Conservation (phyloP, 2,329 filamentous ascomycete species). For the Dryadomyces quercus-mongolicae region DNA sequence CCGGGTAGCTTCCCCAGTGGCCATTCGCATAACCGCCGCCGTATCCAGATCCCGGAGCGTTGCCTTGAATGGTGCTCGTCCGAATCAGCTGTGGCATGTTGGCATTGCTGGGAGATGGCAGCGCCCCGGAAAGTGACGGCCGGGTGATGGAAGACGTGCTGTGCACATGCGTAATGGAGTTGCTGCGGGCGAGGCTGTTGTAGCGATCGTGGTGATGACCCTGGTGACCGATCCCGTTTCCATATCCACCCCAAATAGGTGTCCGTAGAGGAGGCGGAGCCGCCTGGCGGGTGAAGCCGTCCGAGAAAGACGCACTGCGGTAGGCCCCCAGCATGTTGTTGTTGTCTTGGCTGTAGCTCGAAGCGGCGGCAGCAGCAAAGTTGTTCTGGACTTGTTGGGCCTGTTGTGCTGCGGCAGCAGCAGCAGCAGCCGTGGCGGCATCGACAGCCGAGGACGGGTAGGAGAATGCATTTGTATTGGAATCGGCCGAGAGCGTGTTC, state of each 20-base stretch:
- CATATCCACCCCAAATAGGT: conserved; percentile 31
- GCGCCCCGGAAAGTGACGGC: conserved; percentile 33
- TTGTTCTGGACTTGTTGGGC: conserved; percentile 25
- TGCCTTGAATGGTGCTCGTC: conserved; percentile 39
- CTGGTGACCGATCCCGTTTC: conserved; percentile 15
- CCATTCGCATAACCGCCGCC: conserved; percentile 46
- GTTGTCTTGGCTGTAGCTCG: conserved; percentile 25
- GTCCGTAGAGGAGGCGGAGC: conserved; percentile 21
- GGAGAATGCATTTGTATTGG: conserved; percentile 42
- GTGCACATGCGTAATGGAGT: conserved; percentile 26
- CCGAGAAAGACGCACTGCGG: conserved; percentile 37
- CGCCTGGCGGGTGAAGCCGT: conserved; percentile 29
- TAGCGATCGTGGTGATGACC: conserved; percentile 11
- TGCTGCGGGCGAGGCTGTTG: conserved; percentile 19
- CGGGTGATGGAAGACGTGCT: conserved; percentile 32
- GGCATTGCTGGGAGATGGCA: conserved; percentile 29
- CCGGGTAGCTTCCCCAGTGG: conserved; percentile 68
- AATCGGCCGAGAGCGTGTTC: conserved; percentile 19
- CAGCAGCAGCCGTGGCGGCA: conserved; percentile 33
- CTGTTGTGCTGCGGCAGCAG: conserved; percentile 25
- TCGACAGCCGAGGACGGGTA: conserved; percentile 41
- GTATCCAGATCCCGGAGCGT: conserved; percentile 12
- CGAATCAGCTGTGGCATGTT: conserved; percentile 37
- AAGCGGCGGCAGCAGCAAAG: conserved; percentile 13
- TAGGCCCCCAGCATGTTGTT: conserved; percentile 45